Conservation (phyloP, 2,329 filamentous ascomycete genomes). For the Pseudofabraea citricarpa region DNA sequence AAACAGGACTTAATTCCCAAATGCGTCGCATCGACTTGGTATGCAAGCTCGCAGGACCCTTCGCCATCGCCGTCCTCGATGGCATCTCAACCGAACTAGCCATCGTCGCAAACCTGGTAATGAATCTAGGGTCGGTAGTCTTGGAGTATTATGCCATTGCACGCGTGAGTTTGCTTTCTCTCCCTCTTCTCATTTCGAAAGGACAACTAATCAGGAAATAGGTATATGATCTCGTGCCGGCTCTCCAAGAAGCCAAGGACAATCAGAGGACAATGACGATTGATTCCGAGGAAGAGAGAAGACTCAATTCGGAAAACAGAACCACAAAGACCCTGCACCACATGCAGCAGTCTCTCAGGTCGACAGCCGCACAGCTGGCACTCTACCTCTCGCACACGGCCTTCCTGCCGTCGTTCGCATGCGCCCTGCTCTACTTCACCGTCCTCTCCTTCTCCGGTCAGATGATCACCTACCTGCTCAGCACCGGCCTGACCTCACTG, state of each 20-base stretch:
- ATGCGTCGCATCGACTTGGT: constrained; percentile 56
- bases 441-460: constrained; percentile 55
- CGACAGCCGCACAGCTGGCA: background rate
- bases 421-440: constrained; percentile 57
- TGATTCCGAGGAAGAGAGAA: too few species aligned
- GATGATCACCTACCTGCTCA: constrained; percentile 60
- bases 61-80: constrained; percentile 45
- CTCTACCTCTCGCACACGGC: constrained; percentile 48
- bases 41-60: constrained; percentile 51
- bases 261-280: too few species aligned
- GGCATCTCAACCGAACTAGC: constrained; percentile 41
- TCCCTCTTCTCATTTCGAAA: too few species aligned
- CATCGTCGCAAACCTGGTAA: constrained; percentile 42
- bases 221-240: background rate
- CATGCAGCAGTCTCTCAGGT: background rate
- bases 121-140: constrained; percentile 42
- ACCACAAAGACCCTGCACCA: background rate
- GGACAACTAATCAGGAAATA: too few species aligned
- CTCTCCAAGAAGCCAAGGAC: background rate
- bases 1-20: constrained; percentile 44
- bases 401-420: constrained; percentile 55
- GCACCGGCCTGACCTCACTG: constrained; percentile 44
- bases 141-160: constrained; percentile 18
- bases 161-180: background rate
- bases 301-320: too few species aligned